phyloP scores from a whole-genome alignment of 2,329 filamentous ascomycete genomes.

The Alternaria burnsii region DNA sequence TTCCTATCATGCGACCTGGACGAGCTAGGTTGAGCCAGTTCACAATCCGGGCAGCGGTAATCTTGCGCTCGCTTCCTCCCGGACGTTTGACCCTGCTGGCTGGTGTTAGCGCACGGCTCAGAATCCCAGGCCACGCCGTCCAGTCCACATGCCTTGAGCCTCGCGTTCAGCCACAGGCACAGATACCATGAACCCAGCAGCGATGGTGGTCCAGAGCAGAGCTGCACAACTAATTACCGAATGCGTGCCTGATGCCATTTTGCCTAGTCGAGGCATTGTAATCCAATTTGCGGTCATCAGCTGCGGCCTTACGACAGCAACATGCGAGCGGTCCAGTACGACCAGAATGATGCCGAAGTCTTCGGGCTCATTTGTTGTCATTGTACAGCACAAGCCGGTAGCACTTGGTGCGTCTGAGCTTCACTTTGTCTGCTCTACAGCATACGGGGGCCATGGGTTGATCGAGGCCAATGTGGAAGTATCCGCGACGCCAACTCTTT shows the following conservation, averaged over 20 bases:
- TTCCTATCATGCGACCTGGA: slow-evolving; percentile 45
- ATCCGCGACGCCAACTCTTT: slow-evolving; percentile 20
- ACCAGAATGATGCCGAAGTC: not conserved
- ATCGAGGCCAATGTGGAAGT: slow-evolving; percentile 12
- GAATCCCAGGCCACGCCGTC: slow-evolving; percentile 32
- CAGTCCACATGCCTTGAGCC: slow-evolving; percentile 33
- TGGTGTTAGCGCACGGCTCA: slow-evolving; percentile 41
- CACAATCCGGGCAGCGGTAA: slow-evolving; percentile 45
- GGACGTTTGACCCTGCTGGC: slow-evolving; percentile 49
- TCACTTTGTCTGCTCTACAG: not conserved
- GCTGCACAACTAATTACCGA: slow-evolving; percentile 16
- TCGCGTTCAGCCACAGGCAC: slow-evolving; percentile 37
- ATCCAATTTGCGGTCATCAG: slow-evolving; percentile 6
- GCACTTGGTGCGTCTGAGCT: slow-evolving; percentile 1
- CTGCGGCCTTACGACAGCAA: not conserved
- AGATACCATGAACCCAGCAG: slow-evolving; percentile 24
- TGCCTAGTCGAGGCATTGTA: slow-evolving; percentile 5
- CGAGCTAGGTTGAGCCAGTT: slow-evolving; percentile 36
- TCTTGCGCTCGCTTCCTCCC: slow-evolving; percentile 52
- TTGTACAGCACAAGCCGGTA: slow-evolving; percentile 6
- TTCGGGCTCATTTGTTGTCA: not conserved
- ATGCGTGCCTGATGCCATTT: slow-evolving; percentile 12
- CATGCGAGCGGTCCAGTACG: slow-evolving; percentile 7
- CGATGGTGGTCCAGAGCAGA: slow-evolving; percentile 31
- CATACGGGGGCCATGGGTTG: slow-evolving; percentile 4